phyloP scores from a whole-genome alignment of 129 eudicot genomes.

The Cynara cardunculus region DNA sequence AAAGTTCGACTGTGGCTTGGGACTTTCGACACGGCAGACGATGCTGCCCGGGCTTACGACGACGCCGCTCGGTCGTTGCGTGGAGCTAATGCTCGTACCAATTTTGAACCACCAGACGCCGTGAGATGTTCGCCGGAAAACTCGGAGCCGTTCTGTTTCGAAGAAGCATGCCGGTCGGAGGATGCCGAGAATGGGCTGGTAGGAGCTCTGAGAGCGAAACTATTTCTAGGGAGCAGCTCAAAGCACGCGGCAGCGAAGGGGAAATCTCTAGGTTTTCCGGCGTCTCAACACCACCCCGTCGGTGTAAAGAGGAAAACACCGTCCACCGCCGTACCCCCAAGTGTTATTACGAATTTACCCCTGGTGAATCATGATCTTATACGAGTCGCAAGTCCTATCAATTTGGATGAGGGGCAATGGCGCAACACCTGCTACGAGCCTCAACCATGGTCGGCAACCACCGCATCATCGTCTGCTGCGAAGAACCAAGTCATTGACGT shows the following conservation, averaged over 20 bases:
- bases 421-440: too few species aligned
- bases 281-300: background rate
- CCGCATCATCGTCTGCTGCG: too few species aligned
- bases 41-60: constrained; percentile 31
- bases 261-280: background rate
- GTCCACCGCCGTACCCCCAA: background rate
- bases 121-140: constrained; percentile 5
- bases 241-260: background rate
- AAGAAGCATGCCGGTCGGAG: constrained; percentile 16
- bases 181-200: constrained; percentile 19
- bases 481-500: too few species aligned
- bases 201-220: constrained; percentile 22
- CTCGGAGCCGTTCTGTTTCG: constrained; percentile 22
- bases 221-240: background rate
- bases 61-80: constrained; percentile 28
- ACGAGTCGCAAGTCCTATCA: background rate
- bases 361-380: background rate
- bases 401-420: background rate
- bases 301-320: constrained; percentile 12
- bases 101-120: constrained; percentile 15
- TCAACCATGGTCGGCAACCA: too few species aligned
- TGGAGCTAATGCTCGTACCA: constrained; percentile 31
- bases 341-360: background rate
- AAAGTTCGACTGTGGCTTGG: constrained; percentile 29
- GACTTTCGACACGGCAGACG: constrained; percentile 28